Evolutionary conservation across 2,329 filamentous ascomycete species (phyloP).

Genomic region (Aspergillus ochraceus): DNA sequence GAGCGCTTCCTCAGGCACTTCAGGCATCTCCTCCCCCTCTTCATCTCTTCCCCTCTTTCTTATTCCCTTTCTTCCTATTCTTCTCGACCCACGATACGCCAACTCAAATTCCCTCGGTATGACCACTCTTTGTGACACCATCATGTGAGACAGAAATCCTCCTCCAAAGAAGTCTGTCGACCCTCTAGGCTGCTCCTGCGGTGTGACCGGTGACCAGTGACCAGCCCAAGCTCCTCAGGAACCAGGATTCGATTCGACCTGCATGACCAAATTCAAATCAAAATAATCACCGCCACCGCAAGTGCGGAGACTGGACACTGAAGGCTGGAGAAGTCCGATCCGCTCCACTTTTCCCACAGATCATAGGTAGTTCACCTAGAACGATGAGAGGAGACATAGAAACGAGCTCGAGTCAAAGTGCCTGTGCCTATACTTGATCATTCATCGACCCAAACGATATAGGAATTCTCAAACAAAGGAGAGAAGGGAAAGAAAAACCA

Average conservation of each 20-base stretch:
- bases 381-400: too few relatives aligned
- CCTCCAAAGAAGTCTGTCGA: not conserved
- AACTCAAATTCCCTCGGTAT: not conserved
- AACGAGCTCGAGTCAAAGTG: too few relatives aligned
- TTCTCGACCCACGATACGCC: not conserved
- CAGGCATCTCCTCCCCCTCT: not conserved
- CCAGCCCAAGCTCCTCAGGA: too few relatives aligned
- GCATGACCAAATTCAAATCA: not conserved
- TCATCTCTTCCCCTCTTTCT: not conserved
- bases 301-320: not conserved
- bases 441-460: too few relatives aligned
- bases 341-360: not conserved
- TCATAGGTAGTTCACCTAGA: too few relatives aligned
- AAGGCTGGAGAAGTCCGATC: not conserved
- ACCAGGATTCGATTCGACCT: not conserved
- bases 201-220: not conserved
- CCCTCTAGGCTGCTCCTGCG: not conserved
- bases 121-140: conserved; percentile 18
- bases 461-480: too few relatives aligned
- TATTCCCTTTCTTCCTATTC: not conserved
- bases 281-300: not conserved
- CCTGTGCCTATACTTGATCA: too few relatives aligned
- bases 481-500: too few relatives aligned
- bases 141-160: conserved; percentile 16
- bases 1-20: not conserved